phyloP scores from a whole-genome alignment of 352 stramenopile genomes.

The Phytophthora megakarya region DNA sequence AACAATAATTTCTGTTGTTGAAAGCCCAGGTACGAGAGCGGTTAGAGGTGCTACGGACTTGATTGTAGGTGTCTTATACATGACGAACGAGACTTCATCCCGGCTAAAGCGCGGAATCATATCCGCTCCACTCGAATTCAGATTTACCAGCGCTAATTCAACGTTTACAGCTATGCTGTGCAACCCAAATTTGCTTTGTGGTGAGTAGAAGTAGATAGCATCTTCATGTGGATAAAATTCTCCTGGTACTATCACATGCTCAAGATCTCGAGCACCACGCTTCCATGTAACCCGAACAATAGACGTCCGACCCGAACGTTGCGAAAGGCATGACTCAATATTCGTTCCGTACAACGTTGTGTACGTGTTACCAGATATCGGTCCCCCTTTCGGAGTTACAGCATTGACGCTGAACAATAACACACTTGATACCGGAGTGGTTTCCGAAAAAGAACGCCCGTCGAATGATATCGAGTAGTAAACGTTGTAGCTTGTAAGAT shows the following conservation, averaged over 20 bases:
- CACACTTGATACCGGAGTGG: conserved; percentile 37
- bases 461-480: conserved; percentile 74
- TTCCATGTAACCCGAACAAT: conserved; percentile 65
- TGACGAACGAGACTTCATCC: conserved; percentile 72
- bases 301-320: conserved; percentile 27
- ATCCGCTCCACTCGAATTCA: conserved; percentile 1
- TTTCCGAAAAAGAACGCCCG: conserved; percentile 49
- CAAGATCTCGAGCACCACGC: conserved; percentile 59
- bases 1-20: conserved; percentile 54
- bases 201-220: conserved; percentile 75
- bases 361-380: conserved; percentile 77
- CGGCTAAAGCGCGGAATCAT: conserved; percentile 46
- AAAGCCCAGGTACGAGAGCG: conserved; percentile 52
- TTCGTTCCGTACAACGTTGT: conserved; percentile 62
- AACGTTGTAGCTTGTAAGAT: conserved; percentile 63
- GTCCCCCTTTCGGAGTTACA: conserved; percentile 60
- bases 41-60: conserved; percentile 52
- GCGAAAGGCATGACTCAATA: conserved; percentile 55
- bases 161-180: conserved; percentile 66
- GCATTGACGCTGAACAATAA: conserved; percentile 60
- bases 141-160: conserved; percentile 46
- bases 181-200: conserved; percentile 76
- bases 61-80: conserved; percentile 67
- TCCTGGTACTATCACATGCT: conserved; percentile 54
- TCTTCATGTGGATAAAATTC: conserved; percentile 72